These are phyloP conservation scores for Agapanthus africanus DNA, from an alignment of 106 monocot genomes.

Conservation along the genomic window DNA sequence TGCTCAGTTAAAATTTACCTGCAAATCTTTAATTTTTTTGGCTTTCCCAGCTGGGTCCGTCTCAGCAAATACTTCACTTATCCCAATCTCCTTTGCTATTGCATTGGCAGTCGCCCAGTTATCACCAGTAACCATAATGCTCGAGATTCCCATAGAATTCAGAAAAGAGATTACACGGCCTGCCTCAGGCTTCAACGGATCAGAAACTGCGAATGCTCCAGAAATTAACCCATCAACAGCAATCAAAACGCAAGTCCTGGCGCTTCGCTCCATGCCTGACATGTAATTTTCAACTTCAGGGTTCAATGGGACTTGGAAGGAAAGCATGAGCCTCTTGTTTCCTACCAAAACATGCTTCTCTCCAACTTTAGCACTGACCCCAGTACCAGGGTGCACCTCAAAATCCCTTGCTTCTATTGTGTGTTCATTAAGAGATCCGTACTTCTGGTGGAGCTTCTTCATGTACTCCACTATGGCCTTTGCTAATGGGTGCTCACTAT, in stretches of 20 bases:
- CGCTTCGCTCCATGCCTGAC: constrained; percentile 40
- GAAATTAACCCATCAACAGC: constrained; percentile 46
- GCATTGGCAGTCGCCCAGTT: constrained; percentile 77
- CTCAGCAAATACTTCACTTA: constrained; percentile 66
- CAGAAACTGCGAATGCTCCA: constrained; percentile 76
- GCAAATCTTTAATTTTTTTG: constrained; percentile 23
- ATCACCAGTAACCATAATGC: constrained; percentile 89
- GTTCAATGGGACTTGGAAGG: constrained; percentile 28
- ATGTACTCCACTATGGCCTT: constrained; percentile 61
- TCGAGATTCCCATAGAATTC: constrained; percentile 54
- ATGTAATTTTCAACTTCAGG: constrained; percentile 49
- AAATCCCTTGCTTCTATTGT: constrained; percentile 45
- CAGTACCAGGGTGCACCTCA: constrained; percentile 67
- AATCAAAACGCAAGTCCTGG: constrained; percentile 73
- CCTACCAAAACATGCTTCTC: constrained; percentile 49
- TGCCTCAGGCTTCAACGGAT: constrained; percentile 86
- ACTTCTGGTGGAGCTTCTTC: constrained; percentile 52
- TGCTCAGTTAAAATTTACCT: too few relatives aligned
- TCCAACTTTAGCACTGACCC: constrained; percentile 45
- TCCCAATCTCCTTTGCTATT: constrained; percentile 70
- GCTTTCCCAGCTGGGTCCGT: constrained; percentile 68
- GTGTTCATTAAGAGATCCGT: constrained; percentile 24
- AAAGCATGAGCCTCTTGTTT: constrained; percentile 66
- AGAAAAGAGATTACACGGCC: constrained; percentile 49
- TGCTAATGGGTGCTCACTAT: constrained; percentile 89